Conservation (phyloP, 257 asterid genomes). For the Cinchona pubescens region DNA sequence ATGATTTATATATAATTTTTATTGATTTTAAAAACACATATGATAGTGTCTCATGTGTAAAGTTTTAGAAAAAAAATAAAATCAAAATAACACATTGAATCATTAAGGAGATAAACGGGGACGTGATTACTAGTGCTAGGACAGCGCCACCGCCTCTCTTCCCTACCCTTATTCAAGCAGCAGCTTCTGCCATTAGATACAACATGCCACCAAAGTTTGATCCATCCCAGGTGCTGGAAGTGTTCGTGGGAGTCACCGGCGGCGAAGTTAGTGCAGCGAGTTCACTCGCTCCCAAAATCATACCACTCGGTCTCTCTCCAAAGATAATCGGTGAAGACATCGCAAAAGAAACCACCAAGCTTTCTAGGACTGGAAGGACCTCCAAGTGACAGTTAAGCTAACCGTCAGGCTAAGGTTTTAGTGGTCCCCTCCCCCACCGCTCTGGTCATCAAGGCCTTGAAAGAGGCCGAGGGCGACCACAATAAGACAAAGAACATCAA, state of each 20-base stretch:
- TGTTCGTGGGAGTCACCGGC: conserved; percentile 64
- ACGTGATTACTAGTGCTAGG: too few species aligned
- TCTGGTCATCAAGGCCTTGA: conserved; percentile 62
- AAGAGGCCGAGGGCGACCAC: conserved; percentile 69
- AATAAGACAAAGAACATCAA: conserved; percentile 64
- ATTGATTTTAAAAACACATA: too few species aligned
- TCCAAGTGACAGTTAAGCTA: conserved; percentile 66
- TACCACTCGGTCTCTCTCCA: conserved; percentile 68
- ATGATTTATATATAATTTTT: too few species aligned
- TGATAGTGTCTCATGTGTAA: too few species aligned
- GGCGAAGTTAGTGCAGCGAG: conserved; percentile 78
- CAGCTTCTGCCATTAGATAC: conserved; percentile 15
- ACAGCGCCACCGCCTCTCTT: too few species aligned
- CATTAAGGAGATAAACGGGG: too few species aligned
- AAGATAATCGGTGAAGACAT: conserved; percentile 69
- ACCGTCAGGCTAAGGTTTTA: conserved; percentile 68
- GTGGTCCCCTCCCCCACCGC: conserved; percentile 76
- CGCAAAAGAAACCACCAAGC: conserved; percentile 69
- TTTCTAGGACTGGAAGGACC: conserved; percentile 91
- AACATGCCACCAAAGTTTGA: conserved; percentile 79
- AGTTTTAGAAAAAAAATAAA: too few species aligned
- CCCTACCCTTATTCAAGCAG: background rate
- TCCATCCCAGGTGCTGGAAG: conserved; percentile 61
- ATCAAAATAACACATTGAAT: too few species aligned
- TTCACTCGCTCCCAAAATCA: conserved; percentile 68